These are phyloP conservation scores for Cystofilobasidium macerans DNA, from an alignment of 768 basidiomycete genomes.

Conservation along the genomic window DNA sequence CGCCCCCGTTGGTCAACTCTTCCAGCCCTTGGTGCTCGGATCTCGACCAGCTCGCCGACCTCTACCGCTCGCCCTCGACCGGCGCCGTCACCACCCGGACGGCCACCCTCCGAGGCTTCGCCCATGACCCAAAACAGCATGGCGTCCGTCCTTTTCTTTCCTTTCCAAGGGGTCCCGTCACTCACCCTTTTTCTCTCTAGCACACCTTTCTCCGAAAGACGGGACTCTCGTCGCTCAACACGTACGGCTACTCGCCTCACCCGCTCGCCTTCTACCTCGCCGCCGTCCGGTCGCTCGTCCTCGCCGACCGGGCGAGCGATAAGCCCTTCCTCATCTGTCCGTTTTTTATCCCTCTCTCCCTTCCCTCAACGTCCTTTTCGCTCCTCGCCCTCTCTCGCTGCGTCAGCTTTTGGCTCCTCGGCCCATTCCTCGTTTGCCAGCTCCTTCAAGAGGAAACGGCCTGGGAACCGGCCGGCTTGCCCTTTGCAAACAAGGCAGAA, in stretches of 20 bases:
- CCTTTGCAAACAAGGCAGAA: no score
- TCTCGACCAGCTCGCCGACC: conserved; percentile 49
- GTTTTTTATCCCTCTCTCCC: background rate
- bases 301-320: conserved; percentile 34
- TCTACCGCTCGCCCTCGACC: conserved; percentile 58
- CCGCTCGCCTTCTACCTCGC: conserved; percentile 55
- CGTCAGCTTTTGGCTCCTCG: no score
- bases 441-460: no score
- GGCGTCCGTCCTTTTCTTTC: conserved; percentile 43
- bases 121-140: conserved; percentile 50
- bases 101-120: conserved; percentile 57
- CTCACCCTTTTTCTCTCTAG: conserved; percentile 2
- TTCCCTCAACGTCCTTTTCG: no score
- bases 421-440: no score
- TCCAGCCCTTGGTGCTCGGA: conserved; percentile 75
- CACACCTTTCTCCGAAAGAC: conserved; percentile 12
- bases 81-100: conserved; percentile 76
- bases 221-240: conserved; percentile 55
- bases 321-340: conserved; percentile 62
- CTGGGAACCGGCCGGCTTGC: no score
- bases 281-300: conserved; percentile 51
- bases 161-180: background rate
- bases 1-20: no score
- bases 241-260: conserved; percentile 77
- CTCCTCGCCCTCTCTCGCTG: no score